Evolutionary conservation across 169 alveolate genomes (phyloP), one percentile per base, ranked within the genome.

Genomic region (Plasmodium adleri): DNA sequence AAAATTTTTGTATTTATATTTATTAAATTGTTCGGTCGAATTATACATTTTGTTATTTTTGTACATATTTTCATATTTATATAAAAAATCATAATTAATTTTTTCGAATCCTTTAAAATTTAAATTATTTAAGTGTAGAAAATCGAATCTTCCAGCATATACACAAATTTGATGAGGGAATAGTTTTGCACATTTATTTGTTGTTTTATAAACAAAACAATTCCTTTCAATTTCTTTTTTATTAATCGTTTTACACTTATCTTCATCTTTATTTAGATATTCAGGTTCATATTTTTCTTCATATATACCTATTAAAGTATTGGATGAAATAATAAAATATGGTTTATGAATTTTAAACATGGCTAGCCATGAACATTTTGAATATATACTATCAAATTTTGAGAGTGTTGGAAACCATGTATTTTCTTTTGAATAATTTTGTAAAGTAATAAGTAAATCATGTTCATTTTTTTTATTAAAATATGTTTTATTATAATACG

Each of bases 391-490:
- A 17, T 60, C 28, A 12, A 45, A 26, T 60, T 71, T 60, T 17
- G 86, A 60, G 15, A 86, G 26, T 12, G 92, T 86, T 12, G 92
- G 92, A 66, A 86, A 86, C 88, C 88, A 86, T 0, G 92, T 50
- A 63, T 74, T 47, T 22, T 59, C 24, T 60, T 74, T 59, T 1
- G 76, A 3, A 86, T 72, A 86, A 63, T 86, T 86, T 32, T 70
- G 86, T 12, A 86, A 17, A 6, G 72, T 64, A 26, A 86, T 22
- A n/a, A 78, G 71, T 49, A 72, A 2, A 39, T 39, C 5, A 47
- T 67, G 24, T 58, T 86, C 71, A 8, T 52, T 58, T 22, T 43
- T 86, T 15, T 86, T 72, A 39, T 39, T 39, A 45, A 86, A 86
- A 86, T 60, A 86, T 60, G 62, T 24, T 59, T 86, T 71, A 58